Evolutionary conservation across 768 basidiomycete species (phyloP).

Genomic region (Rhodosporidiobolus sp.): DNA sequence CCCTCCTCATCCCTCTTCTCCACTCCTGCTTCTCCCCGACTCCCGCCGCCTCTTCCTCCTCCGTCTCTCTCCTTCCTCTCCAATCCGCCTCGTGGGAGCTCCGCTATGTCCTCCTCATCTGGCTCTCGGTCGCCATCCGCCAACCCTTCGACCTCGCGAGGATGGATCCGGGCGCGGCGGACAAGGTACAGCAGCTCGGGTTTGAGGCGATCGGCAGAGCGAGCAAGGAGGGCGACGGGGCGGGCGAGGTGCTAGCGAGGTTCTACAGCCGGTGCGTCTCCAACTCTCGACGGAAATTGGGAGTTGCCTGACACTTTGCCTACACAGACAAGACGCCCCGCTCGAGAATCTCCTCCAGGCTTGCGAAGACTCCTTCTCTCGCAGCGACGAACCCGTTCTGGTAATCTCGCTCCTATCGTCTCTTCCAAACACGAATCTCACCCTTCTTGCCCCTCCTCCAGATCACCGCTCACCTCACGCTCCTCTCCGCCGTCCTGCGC

Average conservation of each 20-base stretch:
- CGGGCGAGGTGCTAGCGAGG: conserved; percentile 73
- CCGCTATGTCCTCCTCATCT: conserved; percentile 77
- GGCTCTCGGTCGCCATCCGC: conserved; percentile 91
- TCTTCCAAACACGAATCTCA: neutral
- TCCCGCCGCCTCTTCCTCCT: conserved; percentile 23
- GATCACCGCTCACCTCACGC: conserved; percentile 67
- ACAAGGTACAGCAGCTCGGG: conserved; percentile 59
- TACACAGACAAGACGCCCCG: conserved; percentile 24
- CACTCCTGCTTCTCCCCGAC: conserved; percentile 29
- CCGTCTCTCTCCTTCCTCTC: conserved; percentile 20
- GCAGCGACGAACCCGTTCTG: neutral
- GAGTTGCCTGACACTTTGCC: no score
- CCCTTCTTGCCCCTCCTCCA: conserved; percentile 49
- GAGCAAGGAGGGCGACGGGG: conserved; percentile 80
- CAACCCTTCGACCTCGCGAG: conserved; percentile 82
- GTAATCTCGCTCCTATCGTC: neutral
- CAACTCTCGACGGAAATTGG: no score
- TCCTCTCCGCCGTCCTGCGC: conserved; percentile 68
- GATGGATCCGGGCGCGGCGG: conserved; percentile 56
- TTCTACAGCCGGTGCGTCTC: conserved; percentile 60
- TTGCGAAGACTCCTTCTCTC: neutral
- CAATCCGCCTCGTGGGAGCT: conserved; percentile 64
- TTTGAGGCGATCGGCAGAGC: conserved; percentile 62
- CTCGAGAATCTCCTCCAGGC: neutral
- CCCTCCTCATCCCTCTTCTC: conserved; percentile 62